Percentiles rank a stretch among this genome's conserved stretches.
phyloP scores from a whole-genome alignment of 129 eudicot genomes.

The Escallonia rubra region DNA sequence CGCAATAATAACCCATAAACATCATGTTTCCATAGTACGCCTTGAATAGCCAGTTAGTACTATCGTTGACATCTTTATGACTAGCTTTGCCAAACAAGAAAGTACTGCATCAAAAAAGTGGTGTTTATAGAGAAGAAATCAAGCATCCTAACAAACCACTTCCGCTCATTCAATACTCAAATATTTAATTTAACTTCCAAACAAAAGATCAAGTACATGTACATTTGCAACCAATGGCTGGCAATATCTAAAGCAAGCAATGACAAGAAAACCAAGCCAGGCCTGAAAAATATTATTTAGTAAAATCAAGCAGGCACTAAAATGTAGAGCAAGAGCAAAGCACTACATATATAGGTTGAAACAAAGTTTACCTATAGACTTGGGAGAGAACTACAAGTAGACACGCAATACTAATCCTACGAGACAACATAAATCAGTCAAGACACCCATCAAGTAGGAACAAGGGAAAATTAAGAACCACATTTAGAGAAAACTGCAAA shows the following conservation, averaged over 20 bases:
- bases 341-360: neutral
- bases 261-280: no score
- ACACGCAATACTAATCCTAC: constrained; percentile 96
- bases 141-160: no score
- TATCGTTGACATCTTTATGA: constrained; percentile 96
- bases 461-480: constrained; percentile 1
- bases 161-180: no score
- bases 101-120: constrained; percentile 52
- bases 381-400: constrained; percentile 87
- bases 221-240: no score
- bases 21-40: constrained; percentile 79
- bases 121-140: neutral
- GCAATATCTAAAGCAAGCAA: no score
- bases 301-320: no score
- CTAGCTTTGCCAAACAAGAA: constrained; percentile 88
- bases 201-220: no score
- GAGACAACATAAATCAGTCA: constrained; percentile 17
- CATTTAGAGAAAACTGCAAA: constrained; percentile 7
- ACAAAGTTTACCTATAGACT: constrained; percentile 63
- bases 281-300: no score
- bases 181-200: no score
- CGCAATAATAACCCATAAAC: constrained; percentile 90
- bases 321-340: no score
- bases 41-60: constrained; percentile 88
- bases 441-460: neutral